These are phyloP conservation scores for Amanita pallidorosea DNA, from an alignment of 768 basidiomycete species.

Conservation along the genomic window DNA sequence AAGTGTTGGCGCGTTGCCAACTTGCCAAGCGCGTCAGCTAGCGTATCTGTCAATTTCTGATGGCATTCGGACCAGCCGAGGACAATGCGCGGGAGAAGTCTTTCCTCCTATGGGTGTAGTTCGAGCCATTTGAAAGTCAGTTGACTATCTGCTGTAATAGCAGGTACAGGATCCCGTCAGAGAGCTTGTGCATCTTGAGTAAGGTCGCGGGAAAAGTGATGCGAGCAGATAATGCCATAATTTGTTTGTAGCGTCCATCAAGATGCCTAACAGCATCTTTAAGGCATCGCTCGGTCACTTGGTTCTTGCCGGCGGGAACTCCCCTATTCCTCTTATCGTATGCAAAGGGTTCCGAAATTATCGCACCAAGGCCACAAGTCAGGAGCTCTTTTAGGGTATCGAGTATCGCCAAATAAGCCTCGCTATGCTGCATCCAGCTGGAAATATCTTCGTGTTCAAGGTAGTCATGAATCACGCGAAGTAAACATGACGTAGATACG, in stretches of 20 bases:
- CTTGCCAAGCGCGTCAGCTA: background rate
- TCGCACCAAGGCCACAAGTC: constrained; percentile 12
- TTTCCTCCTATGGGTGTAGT: background rate
- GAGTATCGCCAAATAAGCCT: constrained; percentile 21
- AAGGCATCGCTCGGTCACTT: constrained; percentile 6
- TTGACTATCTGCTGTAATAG: constrained; percentile 22
- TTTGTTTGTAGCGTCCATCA: constrained; percentile 16
- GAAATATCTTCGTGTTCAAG: constrained; percentile 19
- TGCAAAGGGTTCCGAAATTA: constrained; percentile 7
- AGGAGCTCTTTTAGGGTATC: constrained; percentile 17
- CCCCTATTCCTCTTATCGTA: constrained; percentile 6
- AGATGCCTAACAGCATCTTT: constrained; percentile 17
- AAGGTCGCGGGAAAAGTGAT: constrained; percentile 24
- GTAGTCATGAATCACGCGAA: constrained; percentile 21
- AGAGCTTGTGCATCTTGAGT: constrained; percentile 25
- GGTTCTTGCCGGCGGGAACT: background rate
- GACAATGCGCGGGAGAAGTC: constrained; percentile 2
- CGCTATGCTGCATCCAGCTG: constrained; percentile 25
- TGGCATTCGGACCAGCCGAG: background rate
- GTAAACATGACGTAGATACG: constrained; percentile 18
- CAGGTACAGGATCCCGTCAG: constrained; percentile 27
- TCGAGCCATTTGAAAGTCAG: constrained; percentile 1
- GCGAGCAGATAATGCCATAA: constrained; percentile 19
- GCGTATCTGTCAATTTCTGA: background rate
- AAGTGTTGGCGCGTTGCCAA: background rate